phyloP scores from a whole-genome alignment of 164 flowering plant genomes.

The Tinospora cordifolia region DNA sequence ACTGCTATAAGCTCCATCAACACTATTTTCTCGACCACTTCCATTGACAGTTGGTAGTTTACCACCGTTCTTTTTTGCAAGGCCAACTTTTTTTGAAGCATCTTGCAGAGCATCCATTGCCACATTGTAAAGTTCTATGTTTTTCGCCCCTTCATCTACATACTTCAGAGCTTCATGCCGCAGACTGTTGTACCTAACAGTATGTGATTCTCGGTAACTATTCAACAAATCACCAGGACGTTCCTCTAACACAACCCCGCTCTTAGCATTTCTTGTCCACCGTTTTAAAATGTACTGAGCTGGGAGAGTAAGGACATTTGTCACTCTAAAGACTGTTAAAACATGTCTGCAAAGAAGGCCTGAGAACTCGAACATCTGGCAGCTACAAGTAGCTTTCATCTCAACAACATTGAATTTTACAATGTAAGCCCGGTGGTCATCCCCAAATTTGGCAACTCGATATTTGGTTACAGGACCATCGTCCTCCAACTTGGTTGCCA shows the following conservation, averaged over 20 bases:
- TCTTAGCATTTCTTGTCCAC: slow-evolving; percentile 82
- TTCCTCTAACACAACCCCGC: slow-evolving; percentile 56
- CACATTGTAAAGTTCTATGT: slow-evolving; percentile 38
- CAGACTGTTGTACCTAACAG: slow-evolving; percentile 55
- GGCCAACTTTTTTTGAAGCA: slow-evolving; percentile 50
- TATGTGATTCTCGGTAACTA: slow-evolving; percentile 59
- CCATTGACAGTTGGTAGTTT: slow-evolving; percentile 34
- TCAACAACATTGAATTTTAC: slow-evolving; percentile 62
- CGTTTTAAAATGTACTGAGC: slow-evolving; percentile 59
- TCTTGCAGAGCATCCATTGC: slow-evolving; percentile 51
- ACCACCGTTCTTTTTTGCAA: slow-evolving; percentile 43
- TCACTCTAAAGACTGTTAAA: slow-evolving; percentile 72
- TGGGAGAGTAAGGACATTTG: slow-evolving; percentile 75
- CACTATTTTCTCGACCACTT: slow-evolving; percentile 17
- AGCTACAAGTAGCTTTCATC: slow-evolving; percentile 72
- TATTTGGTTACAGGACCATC: slow-evolving; percentile 51
- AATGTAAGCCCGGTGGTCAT: slow-evolving; percentile 48
- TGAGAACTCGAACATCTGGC: slow-evolving; percentile 83
- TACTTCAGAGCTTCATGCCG: slow-evolving; percentile 68
- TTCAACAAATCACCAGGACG: slow-evolving; percentile 30
- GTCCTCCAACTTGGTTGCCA: slow-evolving; percentile 59
- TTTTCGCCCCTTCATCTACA: slow-evolving; percentile 56
- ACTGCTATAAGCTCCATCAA: slow-evolving; percentile 21
- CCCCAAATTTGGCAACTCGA: slow-evolving; percentile 65
- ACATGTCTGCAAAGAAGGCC: slow-evolving; percentile 77